Evolutionary conservation across 139 green algal species (phyloP).

Genomic region (Ostreobium quekettii): DNA sequence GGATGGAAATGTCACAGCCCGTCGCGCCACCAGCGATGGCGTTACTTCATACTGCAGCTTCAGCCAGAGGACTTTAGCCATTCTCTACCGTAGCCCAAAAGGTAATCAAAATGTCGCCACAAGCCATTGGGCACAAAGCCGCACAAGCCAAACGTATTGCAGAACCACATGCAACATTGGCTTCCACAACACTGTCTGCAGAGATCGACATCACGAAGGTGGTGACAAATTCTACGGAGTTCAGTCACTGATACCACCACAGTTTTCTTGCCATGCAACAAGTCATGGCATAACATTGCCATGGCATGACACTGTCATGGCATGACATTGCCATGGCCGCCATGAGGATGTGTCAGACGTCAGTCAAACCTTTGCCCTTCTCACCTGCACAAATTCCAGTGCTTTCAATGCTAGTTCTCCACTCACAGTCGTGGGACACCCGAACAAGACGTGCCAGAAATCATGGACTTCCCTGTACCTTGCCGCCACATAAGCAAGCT

Average conservation of each 20-base stretch:
- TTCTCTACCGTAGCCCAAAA: too few species aligned
- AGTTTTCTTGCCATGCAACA: too few species aligned
- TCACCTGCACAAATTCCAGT: conserved; percentile 84
- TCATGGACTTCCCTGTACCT: conserved; percentile 83
- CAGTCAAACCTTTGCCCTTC: neutral
- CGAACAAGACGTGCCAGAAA: conserved; percentile 96
- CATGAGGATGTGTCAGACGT: neutral
- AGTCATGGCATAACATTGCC: too few species aligned
- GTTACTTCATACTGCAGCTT: too few species aligned
- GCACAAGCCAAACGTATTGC: neutral
- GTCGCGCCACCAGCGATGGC: too few species aligned
- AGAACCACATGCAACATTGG: neutral
- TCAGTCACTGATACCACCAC: neutral
- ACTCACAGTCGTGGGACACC: conserved; percentile 82
- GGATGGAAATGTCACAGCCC: too few species aligned
- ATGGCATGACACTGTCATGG: too few species aligned
- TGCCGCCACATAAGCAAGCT: conserved; percentile 82
- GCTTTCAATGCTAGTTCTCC: conserved; percentile 92
- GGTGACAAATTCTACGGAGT: neutral
- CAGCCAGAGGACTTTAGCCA: too few species aligned
- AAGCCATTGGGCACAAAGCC: too few species aligned
- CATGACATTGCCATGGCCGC: too few species aligned
- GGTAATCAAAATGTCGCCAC: too few species aligned
- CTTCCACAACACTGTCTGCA: neutral
- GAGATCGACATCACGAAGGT: neutral